Conservation (phyloP, 2,329 filamentous ascomycete genomes). For the Scolecobasidium constrictum region DNA sequence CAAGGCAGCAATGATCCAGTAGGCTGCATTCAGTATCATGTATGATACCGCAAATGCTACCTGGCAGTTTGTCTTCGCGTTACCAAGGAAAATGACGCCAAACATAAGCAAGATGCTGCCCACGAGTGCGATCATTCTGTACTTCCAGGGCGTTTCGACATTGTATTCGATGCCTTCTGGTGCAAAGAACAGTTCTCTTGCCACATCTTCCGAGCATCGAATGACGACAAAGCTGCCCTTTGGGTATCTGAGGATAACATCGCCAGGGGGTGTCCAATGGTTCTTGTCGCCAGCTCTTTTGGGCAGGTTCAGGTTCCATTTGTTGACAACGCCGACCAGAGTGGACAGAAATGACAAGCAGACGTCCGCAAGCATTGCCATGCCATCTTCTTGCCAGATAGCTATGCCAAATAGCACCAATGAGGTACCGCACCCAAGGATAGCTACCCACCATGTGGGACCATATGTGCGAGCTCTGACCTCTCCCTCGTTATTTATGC, state of each 20-base stretch:
- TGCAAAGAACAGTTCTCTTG: conserved; percentile 41
- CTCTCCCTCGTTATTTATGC: conserved; percentile 16
- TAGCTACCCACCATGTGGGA: conserved; percentile 33
- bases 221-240: conserved; percentile 41
- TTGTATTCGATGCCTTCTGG: conserved; percentile 39
- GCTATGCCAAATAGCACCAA: conserved; percentile 32
- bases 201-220: conserved; percentile 37
- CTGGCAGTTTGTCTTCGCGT: conserved; percentile 35
- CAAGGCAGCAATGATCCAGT: conserved; percentile 41
- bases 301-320: conserved; percentile 35
- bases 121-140: conserved; percentile 36
- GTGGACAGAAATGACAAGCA: conserved; percentile 38
- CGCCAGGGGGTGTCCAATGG: conserved; percentile 22
- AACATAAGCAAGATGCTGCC: conserved; percentile 42
- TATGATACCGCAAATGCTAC: conserved; percentile 39
- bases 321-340: conserved; percentile 38
- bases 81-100: conserved; percentile 40
- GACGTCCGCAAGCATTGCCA: conserved; percentile 38
- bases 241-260: conserved; percentile 40
- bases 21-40: conserved; percentile 37
- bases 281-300: conserved; percentile 19
- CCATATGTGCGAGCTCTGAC: conserved; percentile 35
- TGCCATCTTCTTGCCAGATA: conserved; percentile 35
- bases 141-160: conserved; percentile 27
- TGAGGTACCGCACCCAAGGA: conserved; percentile 34